Conservation (phyloP, 352 stramenopile genomes). For the Saprolegnia diclina region DNA sequence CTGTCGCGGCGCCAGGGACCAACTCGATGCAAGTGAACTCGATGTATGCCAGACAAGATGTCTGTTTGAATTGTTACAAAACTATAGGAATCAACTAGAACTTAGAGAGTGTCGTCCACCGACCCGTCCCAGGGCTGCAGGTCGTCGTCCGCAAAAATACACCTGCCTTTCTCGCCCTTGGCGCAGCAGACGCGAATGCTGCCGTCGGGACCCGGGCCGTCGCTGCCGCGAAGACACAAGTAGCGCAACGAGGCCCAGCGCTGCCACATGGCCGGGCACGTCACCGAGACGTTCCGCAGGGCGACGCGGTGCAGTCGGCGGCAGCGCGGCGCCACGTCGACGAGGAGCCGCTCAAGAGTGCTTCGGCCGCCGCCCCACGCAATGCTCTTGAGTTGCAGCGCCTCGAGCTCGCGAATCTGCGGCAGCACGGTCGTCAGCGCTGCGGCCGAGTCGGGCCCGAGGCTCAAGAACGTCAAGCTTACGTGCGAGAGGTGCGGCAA, state of each 20-base stretch:
- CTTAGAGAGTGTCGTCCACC: too few relatives aligned
- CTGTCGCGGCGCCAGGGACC: too few relatives aligned
- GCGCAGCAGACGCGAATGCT: not conserved
- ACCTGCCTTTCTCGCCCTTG: not conserved
- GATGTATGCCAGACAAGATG: too few relatives aligned
- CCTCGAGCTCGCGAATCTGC: not conserved
- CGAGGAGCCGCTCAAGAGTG: not conserved
- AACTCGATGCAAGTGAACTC: too few relatives aligned
- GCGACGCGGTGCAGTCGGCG: not conserved
- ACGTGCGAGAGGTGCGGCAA: not conserved
- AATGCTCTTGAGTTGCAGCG: not conserved
- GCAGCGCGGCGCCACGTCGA: not conserved
- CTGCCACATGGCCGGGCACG: not conserved
- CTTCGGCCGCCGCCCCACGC: not conserved
- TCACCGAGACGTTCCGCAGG: not conserved
- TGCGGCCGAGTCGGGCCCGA: not conserved
- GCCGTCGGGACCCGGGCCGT: not conserved
- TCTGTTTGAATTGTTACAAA: too few relatives aligned
- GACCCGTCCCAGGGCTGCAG: too few relatives aligned
- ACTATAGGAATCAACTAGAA: too few relatives aligned
- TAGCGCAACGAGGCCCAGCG: not conserved
- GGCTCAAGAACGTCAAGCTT: not conserved
- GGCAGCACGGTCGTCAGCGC: not conserved
- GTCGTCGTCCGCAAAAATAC: not conserved
- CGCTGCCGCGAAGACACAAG: not conserved